phyloP scores from a whole-genome alignment of 1,284 basidiomycete genomes.

The Hypsizygus ulmarius region DNA sequence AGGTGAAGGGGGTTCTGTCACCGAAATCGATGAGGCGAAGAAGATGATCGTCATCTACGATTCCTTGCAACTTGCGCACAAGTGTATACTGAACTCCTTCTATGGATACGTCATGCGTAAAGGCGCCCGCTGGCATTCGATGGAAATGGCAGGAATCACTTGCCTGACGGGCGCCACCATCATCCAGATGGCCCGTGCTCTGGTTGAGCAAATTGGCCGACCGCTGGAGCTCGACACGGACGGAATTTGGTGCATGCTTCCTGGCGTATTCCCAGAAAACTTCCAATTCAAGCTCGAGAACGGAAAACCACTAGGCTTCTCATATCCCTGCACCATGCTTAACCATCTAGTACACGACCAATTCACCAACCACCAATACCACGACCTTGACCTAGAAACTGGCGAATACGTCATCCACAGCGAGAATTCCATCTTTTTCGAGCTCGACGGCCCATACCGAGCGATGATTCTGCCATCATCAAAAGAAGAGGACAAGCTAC shows the following conservation, averaged over 20 bases:
- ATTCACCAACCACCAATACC: constrained; percentile 99
- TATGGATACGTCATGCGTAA: constrained; percentile 99
- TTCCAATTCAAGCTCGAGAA: constrained; percentile 91
- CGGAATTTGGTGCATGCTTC: constrained; percentile 99
- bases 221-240: constrained; percentile 98
- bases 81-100: constrained; percentile 99
- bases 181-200: constrained; percentile 98
- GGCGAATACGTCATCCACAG: constrained; percentile 87
- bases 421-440: constrained; percentile 99
- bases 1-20: constrained; percentile 67
- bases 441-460: constrained; percentile 97
- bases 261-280: constrained; percentile 96
- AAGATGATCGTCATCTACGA: constrained; percentile 99
- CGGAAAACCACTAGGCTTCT: constrained; percentile 88
- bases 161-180: constrained; percentile 98
- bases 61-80: constrained; percentile 99
- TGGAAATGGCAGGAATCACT: constrained; percentile 99
- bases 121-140: constrained; percentile 98
- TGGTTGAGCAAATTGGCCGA: constrained; percentile 96
- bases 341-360: constrained; percentile 95
- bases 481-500: constrained; percentile 97
- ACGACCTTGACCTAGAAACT: constrained; percentile 83
- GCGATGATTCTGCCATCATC: constrained; percentile 99
- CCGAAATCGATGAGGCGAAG: constrained; percentile 94
- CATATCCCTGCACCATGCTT: constrained; percentile 99